Evolutionary conservation across 163 green algal genomes (phyloP).

Genomic region (Volvox carteri): DNA sequence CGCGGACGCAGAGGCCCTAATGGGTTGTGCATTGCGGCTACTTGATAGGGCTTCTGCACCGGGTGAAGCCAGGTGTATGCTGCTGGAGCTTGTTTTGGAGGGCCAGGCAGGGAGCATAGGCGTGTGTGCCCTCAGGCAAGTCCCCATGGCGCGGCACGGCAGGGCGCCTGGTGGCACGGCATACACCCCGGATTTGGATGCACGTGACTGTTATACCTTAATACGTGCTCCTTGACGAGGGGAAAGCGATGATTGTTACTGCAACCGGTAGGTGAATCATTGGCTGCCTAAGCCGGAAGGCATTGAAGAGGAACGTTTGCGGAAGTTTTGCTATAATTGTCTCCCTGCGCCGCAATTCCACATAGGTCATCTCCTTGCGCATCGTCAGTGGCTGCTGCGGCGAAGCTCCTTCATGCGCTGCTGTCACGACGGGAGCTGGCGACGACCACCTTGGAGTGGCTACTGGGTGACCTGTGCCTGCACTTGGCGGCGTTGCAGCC

Average conservation of each 20-base stretch:
- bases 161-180: no score
- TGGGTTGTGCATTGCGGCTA: background rate
- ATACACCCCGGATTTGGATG: no score
- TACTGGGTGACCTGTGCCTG: background rate
- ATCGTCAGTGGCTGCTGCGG: background rate
- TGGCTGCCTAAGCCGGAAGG: no score
- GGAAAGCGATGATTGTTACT: no score
- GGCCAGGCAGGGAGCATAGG: background rate
- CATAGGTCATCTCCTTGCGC: background rate
- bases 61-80: background rate
- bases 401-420: constrained; percentile 4
- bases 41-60: no score
- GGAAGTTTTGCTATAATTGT: no score
- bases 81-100: constrained; percentile 4
- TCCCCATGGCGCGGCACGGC: no score
- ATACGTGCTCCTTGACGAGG: background rate
- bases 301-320: no score
- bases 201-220: no score
- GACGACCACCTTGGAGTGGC: background rate
- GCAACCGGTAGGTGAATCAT: no score
- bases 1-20: background rate
- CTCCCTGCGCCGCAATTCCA: no score
- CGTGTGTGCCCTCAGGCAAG: background rate
- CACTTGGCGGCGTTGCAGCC: background rate
- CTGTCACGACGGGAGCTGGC: background rate